These are phyloP conservation scores for Xylaria grammica DNA, from an alignment of 495 filamentous ascomycete species.

Conservation along the genomic window DNA sequence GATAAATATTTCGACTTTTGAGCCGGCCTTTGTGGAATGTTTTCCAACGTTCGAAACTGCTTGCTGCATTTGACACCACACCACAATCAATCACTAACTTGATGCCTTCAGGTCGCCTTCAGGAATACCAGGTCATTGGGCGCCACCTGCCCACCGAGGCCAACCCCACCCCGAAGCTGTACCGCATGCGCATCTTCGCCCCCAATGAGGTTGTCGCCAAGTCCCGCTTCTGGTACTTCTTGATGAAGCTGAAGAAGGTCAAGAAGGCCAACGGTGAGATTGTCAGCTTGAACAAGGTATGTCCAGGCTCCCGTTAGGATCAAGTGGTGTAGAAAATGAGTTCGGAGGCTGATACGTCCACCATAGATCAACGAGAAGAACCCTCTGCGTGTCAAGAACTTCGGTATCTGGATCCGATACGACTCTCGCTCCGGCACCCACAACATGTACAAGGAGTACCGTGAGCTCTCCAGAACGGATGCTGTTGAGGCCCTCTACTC, in stretches of 20 bases:
- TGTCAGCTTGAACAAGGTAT: conserved; percentile 92
- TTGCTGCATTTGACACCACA: background rate
- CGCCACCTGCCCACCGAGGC: conserved; percentile 96
- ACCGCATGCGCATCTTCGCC: conserved; percentile 99
- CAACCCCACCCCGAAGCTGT: conserved; percentile 94
- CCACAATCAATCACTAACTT: conserved; percentile 27
- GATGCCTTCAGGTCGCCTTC: conserved; percentile 81
- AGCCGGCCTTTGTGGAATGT: background rate
- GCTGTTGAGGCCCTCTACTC: conserved; percentile 97
- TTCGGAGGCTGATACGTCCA: conserved; percentile 12
- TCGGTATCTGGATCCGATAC: conserved; percentile 99
- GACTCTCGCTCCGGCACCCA: conserved; percentile 99
- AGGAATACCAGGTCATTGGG: conserved; percentile 99
- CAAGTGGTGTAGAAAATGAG: conserved; percentile 3
- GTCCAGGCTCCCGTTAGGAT: conserved; percentile 33
- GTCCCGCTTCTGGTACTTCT: conserved; percentile 99
- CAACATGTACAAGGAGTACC: conserved; percentile 99
- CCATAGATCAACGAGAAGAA: conserved; percentile 95
- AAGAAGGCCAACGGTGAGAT: conserved; percentile 99
- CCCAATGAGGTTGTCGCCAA: conserved; percentile 97
- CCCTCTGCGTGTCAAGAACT: conserved; percentile 99
- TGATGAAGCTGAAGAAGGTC: conserved; percentile 97
- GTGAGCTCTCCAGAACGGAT: conserved; percentile 92
- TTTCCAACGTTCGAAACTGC: background rate
- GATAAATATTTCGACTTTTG: background rate